Evolutionary conservation across 768 basidiomycete species (phyloP).

Genomic region (Macrolepiota fuliginosa): DNA sequence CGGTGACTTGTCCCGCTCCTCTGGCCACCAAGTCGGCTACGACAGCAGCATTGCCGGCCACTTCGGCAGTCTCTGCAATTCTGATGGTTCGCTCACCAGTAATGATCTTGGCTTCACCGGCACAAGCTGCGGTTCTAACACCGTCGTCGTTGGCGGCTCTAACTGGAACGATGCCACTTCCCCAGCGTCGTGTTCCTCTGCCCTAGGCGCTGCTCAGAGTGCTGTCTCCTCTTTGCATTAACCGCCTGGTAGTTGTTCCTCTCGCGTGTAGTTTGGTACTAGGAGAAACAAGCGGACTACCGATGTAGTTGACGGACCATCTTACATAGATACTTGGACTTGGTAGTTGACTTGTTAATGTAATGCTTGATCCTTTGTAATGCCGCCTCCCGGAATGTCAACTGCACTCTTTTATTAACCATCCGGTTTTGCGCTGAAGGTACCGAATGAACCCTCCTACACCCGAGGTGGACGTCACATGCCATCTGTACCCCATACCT

Average conservation of each 20-base stretch:
- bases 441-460: not conserved
- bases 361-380: conserved; percentile 8
- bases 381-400: conserved; percentile 6
- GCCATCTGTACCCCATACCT: no score
- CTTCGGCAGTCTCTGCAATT: conserved; percentile 25
- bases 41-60: conserved; percentile 29
- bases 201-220: conserved; percentile 28
- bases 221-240: conserved; percentile 17
- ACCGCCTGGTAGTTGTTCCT: not conserved
- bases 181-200: conserved; percentile 29
- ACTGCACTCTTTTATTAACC: not conserved
- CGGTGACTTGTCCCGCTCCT: conserved; percentile 27
- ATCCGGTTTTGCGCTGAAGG: not conserved
- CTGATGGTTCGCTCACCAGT: conserved; percentile 27
- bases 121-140: conserved; percentile 28
- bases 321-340: conserved; percentile 1
- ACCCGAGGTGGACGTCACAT: no score
- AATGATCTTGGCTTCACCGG: conserved; percentile 33
- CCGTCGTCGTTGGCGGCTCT: conserved; percentile 32
- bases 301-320: not conserved
- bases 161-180: conserved; percentile 36
- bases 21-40: conserved; percentile 29
- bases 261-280: not conserved
- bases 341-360: conserved; percentile 4
- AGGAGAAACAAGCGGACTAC: not conserved